Percentiles rank a stretch among this genome's conserved stretches.
Conservation (phyloP, 352 stramenopile species). For the Pythium brassicae region DNA sequence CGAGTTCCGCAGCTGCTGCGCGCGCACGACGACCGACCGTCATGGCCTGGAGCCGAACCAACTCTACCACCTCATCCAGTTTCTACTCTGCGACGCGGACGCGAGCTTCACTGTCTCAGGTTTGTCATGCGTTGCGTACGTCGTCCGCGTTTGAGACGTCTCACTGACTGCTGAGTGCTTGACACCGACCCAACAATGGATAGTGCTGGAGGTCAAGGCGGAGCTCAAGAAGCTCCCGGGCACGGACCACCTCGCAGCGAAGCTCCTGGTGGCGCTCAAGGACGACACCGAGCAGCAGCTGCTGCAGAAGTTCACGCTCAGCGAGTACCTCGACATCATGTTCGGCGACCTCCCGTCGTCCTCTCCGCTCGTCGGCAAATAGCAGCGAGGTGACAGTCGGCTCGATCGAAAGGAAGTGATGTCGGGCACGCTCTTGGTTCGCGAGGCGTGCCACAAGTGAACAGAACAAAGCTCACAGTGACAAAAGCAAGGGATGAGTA, state of each 20-base stretch:
- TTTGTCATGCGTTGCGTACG: too few species aligned
- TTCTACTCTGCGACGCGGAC: constrained; percentile 92
- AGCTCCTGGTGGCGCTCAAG: constrained; percentile 33
- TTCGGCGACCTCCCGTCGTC: constrained; percentile 30
- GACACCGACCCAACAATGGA: not conserved
- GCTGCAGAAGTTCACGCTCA: constrained; percentile 41
- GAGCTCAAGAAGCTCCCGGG: constrained; percentile 44
- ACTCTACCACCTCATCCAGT: constrained; percentile 94
- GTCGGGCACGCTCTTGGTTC: too few species aligned
- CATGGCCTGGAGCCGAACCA: constrained; percentile 91
- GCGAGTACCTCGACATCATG: constrained; percentile 44
- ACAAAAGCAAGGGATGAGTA: not conserved
- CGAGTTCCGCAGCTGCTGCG: constrained; percentile 92
- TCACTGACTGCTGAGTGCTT: not conserved
- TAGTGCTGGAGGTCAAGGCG: constrained; percentile 41
- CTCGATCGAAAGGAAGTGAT: not conserved
- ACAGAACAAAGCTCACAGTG: not conserved
- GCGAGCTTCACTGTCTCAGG: constrained; percentile 84
- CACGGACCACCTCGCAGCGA: constrained; percentile 33
- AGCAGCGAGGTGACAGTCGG: not conserved
- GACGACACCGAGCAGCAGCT: constrained; percentile 38
- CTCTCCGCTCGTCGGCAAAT: constrained; percentile 15
- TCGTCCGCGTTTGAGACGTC: not conserved
- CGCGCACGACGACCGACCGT: constrained; percentile 87
- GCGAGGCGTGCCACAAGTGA: not conserved